A percentile compares a stretch with the other conserved stretches of the same genome.
phyloP scores from a whole-genome alignment of 768 basidiomycete species.

The Pleurotus giganteus region DNA sequence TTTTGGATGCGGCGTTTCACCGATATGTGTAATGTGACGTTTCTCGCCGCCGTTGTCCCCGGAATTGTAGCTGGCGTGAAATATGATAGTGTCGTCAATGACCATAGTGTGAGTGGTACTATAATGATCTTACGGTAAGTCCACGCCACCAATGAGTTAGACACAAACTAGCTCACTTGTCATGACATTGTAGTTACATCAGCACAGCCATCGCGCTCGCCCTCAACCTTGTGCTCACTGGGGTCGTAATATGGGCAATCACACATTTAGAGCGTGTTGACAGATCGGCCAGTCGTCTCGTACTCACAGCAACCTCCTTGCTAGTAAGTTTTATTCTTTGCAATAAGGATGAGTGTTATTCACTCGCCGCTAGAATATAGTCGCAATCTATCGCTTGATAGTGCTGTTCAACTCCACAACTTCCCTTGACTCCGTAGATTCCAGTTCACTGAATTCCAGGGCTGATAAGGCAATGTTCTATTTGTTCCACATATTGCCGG shows the following conservation, averaged over 20 bases:
- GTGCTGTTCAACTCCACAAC: constrained; percentile 34
- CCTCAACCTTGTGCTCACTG: not conserved
- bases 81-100: not conserved
- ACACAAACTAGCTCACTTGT: not conserved
- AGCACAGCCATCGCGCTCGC: not conserved
- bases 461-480: constrained; percentile 40
- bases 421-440: constrained; percentile 27
- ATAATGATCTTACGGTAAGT: not conserved
- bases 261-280: constrained; percentile 15
- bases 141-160: not conserved
- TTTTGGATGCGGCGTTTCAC: not conserved
- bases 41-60: constrained; percentile 11
- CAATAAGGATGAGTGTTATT: too few relatives aligned
- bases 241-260: not conserved
- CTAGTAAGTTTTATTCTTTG: too few relatives aligned
- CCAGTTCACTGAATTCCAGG: constrained; percentile 31
- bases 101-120: not conserved
- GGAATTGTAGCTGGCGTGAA: not conserved
- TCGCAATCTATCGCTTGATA: constrained; percentile 37
- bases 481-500: constrained; percentile 42
- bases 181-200: not conserved
- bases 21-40: not conserved
- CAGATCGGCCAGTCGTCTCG: constrained; percentile 18
- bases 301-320: constrained; percentile 20
- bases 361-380: constrained; percentile 28